Base-by-base conservation (phyloP, 768 basidiomycete genomes). In the Naganishia friedmannii region DNA sequence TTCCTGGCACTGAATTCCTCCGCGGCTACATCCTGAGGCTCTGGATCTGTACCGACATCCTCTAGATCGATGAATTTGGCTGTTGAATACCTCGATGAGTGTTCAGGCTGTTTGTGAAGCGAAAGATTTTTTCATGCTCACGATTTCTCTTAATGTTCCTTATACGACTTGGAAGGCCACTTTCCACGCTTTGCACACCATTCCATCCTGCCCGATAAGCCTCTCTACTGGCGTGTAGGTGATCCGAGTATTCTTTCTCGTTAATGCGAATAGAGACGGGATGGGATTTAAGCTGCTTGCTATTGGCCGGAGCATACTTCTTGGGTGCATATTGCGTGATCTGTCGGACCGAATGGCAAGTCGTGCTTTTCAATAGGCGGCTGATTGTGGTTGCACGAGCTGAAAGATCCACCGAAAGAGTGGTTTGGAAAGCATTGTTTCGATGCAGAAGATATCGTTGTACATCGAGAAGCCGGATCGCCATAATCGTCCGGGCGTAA, bases 401-500 rank as follows among this genome's bases (percentile, higher is more conserved):
- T 51, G 48, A 51, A 21, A 26, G n/a, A 12, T 51, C 48, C 23
- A 23, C 48, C 15, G 42, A 42, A n/a, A 23, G 7, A 26, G 48
- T 23, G n/a, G 3, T 51, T 4, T 12, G 12, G 3, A 26, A 12
- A 13, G 23, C 48, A 26, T 21, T 51, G 48, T 26, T n/a, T 51
- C 48, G 48, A 51, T n/a, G 48, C 13, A 23, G 45, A 8, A 17
- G n/a, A 26, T 51, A n/a, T 51, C n/a, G 19, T 51, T 12, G 48
- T 51, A 51, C 48, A 51, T 51, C 12, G 48, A 51, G 48, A 51
- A 51, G 48, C 48, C 48, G 48, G n/a, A 51, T 23, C 48, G 48
- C n/a, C 48, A 51, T 51, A 51, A 51, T 51, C 48, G 48, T 51
- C 23, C 48, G 7, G 48, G 7, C 48, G 48, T 51, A n/a, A 23